phyloP scores from a whole-genome alignment of 169 alveolate genomes.

The Cryptosporidium viatorum region DNA sequence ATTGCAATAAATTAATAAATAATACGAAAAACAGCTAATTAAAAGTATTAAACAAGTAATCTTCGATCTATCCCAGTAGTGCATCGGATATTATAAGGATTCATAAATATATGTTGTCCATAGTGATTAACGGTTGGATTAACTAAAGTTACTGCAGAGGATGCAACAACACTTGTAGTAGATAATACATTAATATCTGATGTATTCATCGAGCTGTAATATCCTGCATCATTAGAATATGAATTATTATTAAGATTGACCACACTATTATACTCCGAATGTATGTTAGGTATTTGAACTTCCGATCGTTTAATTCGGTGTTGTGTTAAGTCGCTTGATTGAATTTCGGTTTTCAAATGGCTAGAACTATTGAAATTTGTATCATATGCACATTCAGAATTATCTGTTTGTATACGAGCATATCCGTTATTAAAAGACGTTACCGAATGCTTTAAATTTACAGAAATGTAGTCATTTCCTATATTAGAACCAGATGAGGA shows the following conservation, averaged over 20 bases:
- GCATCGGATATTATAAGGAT: conserved; percentile 43
- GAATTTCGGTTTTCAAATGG: background rate
- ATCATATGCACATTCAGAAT: background rate
- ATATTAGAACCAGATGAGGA: background rate
- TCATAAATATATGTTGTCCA: conserved; percentile 45
- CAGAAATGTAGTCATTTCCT: background rate
- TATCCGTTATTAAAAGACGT: background rate
- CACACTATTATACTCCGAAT: background rate
- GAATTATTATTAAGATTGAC: background rate
- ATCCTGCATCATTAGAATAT: background rate
- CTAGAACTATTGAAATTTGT: background rate
- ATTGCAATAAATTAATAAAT: background rate
- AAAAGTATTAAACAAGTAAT: conserved; percentile 41
- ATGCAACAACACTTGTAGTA: background rate
- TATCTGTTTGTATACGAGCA: background rate
- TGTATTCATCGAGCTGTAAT: background rate
- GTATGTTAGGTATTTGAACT: background rate
- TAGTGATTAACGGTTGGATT: conserved; percentile 53
- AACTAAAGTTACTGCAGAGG: conserved; percentile 17
- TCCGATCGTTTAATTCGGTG: background rate
- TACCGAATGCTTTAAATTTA: background rate
- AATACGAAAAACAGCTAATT: background rate
- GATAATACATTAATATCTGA: background rate
- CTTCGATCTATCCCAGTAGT: conserved; percentile 47
- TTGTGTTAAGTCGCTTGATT: background rate